A percentile compares a stretch with the other conserved stretches of the same genome.
Evolutionary conservation across 768 basidiomycete species (phyloP).

Genomic region (Galerina marginata): DNA sequence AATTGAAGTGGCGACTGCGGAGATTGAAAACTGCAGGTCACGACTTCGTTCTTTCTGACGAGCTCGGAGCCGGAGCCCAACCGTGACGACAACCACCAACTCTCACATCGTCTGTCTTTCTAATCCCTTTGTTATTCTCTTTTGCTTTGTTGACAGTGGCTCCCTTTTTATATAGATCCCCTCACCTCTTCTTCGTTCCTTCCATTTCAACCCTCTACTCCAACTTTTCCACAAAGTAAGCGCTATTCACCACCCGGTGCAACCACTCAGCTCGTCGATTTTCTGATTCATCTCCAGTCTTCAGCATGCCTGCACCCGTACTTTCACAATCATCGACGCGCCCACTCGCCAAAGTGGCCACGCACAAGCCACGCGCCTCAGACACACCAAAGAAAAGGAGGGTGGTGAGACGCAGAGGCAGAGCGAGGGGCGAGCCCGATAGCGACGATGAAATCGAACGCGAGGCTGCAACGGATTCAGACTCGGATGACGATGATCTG

Average conservation of each 20-base stretch:
- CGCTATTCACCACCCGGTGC: slow-evolving; percentile 17
- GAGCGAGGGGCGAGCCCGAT: slow-evolving; percentile 60
- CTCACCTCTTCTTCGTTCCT: slow-evolving; percentile 12
- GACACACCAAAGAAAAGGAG: slow-evolving; percentile 47
- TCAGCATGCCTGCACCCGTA: slow-evolving; percentile 52
- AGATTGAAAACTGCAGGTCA: slow-evolving; percentile 19
- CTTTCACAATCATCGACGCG: slow-evolving; percentile 40
- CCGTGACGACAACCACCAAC: slow-evolving; percentile 31
- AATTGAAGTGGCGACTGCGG: slow-evolving; percentile 25
- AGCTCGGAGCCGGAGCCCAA: slow-evolving; percentile 38
- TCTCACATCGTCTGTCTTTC: slow-evolving; percentile 18
- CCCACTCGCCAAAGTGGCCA: slow-evolving; percentile 32
- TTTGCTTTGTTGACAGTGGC: slow-evolving; percentile 2
- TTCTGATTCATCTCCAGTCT: background rate
- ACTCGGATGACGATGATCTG: slow-evolving; percentile 60
- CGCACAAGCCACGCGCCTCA: slow-evolving; percentile 38
- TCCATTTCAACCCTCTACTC: slow-evolving; percentile 31
- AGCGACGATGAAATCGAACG: slow-evolving; percentile 84
- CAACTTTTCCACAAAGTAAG: slow-evolving; percentile 41
- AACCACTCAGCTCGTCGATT: background rate
- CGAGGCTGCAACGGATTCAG: slow-evolving; percentile 74
- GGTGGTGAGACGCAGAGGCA: slow-evolving; percentile 64
- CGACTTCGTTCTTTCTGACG: slow-evolving; percentile 26
- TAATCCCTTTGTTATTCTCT: slow-evolving; percentile 17
- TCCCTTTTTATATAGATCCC: slow-evolving; percentile 1